Percentiles rank a stretch among this genome's conserved stretches.
Evolutionary conservation across 2,329 filamentous ascomycete species (phyloP).

Genomic region (Aspergillus carbonarius): DNA sequence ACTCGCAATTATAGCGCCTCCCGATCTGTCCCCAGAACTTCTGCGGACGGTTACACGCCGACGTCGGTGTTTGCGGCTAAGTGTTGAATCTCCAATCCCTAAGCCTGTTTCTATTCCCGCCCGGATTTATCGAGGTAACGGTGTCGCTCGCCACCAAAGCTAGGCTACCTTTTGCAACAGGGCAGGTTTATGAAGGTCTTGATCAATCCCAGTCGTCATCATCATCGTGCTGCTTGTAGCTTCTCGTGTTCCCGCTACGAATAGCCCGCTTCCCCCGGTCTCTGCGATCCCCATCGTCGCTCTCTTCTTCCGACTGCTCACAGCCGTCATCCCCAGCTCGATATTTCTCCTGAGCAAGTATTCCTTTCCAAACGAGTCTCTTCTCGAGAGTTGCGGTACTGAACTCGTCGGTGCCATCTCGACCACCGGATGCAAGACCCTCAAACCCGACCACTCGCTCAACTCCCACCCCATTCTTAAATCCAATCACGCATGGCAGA

Average conservation of each 20-base stretch:
- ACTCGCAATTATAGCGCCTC: not conserved
- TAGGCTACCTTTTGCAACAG: not conserved
- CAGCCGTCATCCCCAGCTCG: conserved; percentile 25
- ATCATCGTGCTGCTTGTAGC: conserved; percentile 45
- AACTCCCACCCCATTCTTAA: conserved; percentile 46
- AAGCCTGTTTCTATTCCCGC: not conserved
- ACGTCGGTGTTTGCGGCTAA: not conserved
- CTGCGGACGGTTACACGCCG: not conserved
- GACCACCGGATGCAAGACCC: conserved; percentile 40
- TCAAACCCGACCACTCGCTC: conserved; percentile 51
- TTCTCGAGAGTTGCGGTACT: conserved; percentile 43
- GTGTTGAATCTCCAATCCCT: not conserved
- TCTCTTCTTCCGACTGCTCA: conserved; percentile 25
- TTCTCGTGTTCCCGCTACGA: conserved; percentile 32
- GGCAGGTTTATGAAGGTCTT: not conserved
- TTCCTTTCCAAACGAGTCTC: conserved; percentile 39
- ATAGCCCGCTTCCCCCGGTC: conserved; percentile 24
- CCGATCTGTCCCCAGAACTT: not conserved
- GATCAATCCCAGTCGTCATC: conserved; percentile 51
- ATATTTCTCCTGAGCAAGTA: conserved; percentile 39
- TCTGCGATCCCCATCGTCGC: conserved; percentile 22
- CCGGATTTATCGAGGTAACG: not conserved
- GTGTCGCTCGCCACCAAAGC: not conserved
- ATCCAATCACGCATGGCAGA: conserved; percentile 51
- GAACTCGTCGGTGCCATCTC: conserved; percentile 42